Evolutionary conservation across 2,329 filamentous ascomycete genomes (phyloP).

Genomic region (Blastomyces parvus): DNA sequence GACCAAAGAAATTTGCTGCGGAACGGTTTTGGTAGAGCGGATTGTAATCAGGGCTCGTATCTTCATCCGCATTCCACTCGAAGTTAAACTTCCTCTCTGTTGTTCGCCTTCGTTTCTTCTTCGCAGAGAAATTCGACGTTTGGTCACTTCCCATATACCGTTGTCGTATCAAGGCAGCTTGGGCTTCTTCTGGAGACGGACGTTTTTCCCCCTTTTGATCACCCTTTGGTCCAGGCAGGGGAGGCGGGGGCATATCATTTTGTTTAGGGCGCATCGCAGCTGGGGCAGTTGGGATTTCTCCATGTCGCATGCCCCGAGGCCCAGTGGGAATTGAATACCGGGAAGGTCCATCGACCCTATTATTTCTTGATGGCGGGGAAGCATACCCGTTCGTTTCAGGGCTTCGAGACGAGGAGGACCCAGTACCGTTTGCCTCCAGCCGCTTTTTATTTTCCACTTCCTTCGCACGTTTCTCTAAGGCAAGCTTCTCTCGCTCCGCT

Average conservation of each 20-base stretch:
- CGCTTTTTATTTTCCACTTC: constrained; percentile 56
- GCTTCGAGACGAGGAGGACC: constrained; percentile 13
- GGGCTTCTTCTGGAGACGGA: constrained; percentile 48
- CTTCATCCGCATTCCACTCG: constrained; percentile 91
- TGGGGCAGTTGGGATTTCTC: constrained; percentile 41
- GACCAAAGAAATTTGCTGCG: constrained; percentile 60
- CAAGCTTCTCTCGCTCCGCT: constrained; percentile 69
- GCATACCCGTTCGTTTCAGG: constrained; percentile 11
- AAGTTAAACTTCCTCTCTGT: constrained; percentile 99
- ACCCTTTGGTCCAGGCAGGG: constrained; percentile 31
- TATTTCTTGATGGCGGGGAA: constrained; percentile 11
- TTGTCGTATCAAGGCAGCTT: constrained; percentile 64
- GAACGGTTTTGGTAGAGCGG: constrained; percentile 63
- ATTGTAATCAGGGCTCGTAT: constrained; percentile 77
- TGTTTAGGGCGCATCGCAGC: constrained; percentile 39
- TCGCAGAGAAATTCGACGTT: constrained; percentile 83
- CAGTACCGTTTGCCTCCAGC: constrained; percentile 29
- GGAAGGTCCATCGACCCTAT: constrained; percentile 21
- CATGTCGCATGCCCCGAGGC: constrained; percentile 57
- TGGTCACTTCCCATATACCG: constrained; percentile 81
- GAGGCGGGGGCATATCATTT: constrained; percentile 46
- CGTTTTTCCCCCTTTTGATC: constrained; percentile 38
- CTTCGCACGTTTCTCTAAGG: constrained; percentile 65
- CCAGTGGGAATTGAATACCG: constrained; percentile 53
- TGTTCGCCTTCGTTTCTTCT: constrained; percentile 88